phyloP scores from a whole-genome alignment of 495 filamentous ascomycete genomes.

The Gamarada debralockiae region DNA sequence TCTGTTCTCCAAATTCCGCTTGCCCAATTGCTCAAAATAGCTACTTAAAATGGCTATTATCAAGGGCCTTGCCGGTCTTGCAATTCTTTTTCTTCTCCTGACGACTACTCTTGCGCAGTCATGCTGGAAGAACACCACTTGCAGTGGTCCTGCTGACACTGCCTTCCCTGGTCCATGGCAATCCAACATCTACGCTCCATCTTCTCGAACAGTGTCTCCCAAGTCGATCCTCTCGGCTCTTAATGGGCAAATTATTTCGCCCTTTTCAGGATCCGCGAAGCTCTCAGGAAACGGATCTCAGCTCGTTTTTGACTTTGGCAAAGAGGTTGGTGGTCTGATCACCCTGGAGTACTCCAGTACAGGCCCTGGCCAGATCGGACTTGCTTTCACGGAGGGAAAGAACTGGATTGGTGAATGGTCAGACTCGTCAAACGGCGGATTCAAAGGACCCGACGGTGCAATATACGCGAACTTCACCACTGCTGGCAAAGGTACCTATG shows the following conservation, averaged over 20 bases:
- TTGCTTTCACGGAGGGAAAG: conserved; percentile 61
- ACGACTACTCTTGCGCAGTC: not conserved
- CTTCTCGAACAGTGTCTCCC: conserved; percentile 49
- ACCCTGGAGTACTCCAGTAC: conserved; percentile 44
- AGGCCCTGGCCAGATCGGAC: conserved; percentile 44
- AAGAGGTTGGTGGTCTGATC: conserved; percentile 55
- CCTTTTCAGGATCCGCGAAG: conserved; percentile 28
- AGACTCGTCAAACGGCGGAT: conserved; percentile 54
- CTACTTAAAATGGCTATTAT: not conserved
- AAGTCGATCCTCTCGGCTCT: conserved; percentile 38
- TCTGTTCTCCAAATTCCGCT: too few relatives aligned
- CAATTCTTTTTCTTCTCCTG: not conserved
- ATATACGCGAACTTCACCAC: conserved; percentile 48
- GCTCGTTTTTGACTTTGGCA: conserved; percentile 54
- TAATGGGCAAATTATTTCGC: conserved; percentile 28
- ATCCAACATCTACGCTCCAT: conserved; percentile 54
- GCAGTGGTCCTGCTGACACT: conserved; percentile 14
- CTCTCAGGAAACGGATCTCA: conserved; percentile 42
- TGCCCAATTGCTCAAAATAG: not conserved
- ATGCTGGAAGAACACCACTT: conserved; percentile 10
- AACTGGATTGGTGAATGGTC: conserved; percentile 59
- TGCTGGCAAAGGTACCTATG: conserved; percentile 35
- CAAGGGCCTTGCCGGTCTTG: not conserved
- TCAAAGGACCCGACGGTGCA: conserved; percentile 46
- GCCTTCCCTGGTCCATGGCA: conserved; percentile 62